These are phyloP conservation scores for Helenozyma rhizophorensis DNA, from an alignment of 805 yeast genomes.

Conservation along the genomic window DNA sequence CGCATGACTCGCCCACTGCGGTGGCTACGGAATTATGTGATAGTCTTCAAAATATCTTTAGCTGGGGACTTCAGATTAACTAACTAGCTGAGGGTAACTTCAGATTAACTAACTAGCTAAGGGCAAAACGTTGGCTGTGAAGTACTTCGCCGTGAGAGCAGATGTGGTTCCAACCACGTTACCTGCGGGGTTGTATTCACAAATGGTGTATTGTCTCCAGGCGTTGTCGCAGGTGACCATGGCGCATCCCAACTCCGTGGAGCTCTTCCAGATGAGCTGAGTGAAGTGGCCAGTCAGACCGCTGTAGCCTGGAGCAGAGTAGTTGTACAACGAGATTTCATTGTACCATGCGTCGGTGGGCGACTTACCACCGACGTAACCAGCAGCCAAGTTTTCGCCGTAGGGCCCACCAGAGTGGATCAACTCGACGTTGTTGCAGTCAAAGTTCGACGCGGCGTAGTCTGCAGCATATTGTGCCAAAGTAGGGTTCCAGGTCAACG, in stretches of 20 bases:
- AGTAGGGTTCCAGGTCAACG: constrained; percentile 29
- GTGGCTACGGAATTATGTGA: too few relatives aligned
- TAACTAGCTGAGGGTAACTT: too few relatives aligned
- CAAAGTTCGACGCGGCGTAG: constrained; percentile 46
- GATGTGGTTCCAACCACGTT: constrained; percentile 36
- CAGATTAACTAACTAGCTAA: constrained; percentile 1
- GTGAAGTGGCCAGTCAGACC: constrained; percentile 73
- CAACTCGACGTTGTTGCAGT: constrained; percentile 56
- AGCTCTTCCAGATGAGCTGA: constrained; percentile 65
- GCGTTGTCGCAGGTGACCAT: constrained; percentile 40
- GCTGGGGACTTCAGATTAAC: too few relatives aligned
- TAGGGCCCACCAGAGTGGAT: constrained; percentile 62
- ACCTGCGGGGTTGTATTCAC: constrained; percentile 61
- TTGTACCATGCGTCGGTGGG: constrained; percentile 76
- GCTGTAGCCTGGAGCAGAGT: constrained; percentile 46
- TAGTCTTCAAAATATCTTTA: too few relatives aligned
- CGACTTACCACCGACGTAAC: constrained; percentile 47
- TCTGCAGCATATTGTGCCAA: constrained; percentile 31
- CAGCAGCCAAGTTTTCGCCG: constrained; percentile 78
- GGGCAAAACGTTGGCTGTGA: constrained; percentile 42
- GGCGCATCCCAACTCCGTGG: constrained; percentile 67
- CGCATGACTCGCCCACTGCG: too few relatives aligned
- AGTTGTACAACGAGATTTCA: constrained; percentile 57
- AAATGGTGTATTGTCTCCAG: constrained; percentile 61
- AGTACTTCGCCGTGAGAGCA: constrained; percentile 31